Evolutionary conservation across 805 yeast genomes (phyloP).

Genomic region (Ogataea ramenticola): DNA sequence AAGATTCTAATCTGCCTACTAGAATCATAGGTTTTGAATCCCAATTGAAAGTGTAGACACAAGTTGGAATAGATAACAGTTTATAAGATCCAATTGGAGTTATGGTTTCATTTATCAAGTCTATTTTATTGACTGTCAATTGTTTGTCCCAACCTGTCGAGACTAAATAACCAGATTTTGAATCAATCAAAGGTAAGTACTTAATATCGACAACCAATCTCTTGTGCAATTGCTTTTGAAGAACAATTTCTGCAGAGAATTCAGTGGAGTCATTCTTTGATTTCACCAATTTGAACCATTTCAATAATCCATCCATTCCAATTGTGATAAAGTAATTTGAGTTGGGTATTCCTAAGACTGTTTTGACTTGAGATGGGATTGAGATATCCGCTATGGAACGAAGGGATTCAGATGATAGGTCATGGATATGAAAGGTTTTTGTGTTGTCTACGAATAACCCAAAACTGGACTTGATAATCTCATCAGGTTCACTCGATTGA

Average conservation of each 20-base stretch:
- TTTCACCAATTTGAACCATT: constrained; percentile 3
- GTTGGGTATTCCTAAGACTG: constrained; percentile 12
- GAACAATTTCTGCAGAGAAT: constrained; percentile 1
- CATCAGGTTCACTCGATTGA: too few species aligned
- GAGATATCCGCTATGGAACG: too few species aligned
- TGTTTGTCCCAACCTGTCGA: constrained; percentile 57
- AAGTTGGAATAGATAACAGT: constrained; percentile 44
- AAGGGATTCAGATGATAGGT: constrained; percentile 13
- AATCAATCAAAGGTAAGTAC: constrained; percentile 8
- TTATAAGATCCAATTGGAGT: constrained; percentile 21
- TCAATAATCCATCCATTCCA: constrained; percentile 27
- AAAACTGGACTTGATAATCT: neutral
- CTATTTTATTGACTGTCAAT: constrained; percentile 30
- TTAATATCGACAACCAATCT: constrained; percentile 21
- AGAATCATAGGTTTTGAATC: constrained; percentile 32
- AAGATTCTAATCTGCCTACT: constrained; percentile 54
- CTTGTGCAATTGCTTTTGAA: constrained; percentile 20
- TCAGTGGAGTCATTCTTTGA: neutral
- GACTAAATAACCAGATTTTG: constrained; percentile 29
- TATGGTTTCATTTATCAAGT: constrained; percentile 5
- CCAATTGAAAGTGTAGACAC: constrained; percentile 32
- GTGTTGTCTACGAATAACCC: constrained; percentile 23
- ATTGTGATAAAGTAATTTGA: constrained; percentile 19
- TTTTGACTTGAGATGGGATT: constrained; percentile 13
- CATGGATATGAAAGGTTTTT: constrained; percentile 17